Evolutionary conservation across 2,329 filamentous ascomycete species (phyloP).

Genomic region (Aspergillus glaucus): DNA sequence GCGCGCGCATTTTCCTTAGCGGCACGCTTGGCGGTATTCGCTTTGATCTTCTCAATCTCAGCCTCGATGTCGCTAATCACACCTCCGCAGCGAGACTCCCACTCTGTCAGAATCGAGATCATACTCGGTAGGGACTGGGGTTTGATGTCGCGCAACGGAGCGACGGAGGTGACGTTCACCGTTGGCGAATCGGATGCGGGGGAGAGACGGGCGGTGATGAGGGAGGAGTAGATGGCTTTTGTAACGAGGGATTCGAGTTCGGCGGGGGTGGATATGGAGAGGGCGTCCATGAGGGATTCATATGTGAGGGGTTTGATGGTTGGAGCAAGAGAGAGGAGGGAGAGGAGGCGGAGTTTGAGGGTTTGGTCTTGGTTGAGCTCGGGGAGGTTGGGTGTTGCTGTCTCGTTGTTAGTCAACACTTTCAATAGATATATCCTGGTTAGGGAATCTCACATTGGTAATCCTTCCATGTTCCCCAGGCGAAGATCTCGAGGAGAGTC

Average conservation of each 20-base stretch:
- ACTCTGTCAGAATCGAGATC: constrained; percentile 61
- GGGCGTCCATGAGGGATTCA: constrained; percentile 55
- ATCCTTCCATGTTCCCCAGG: constrained; percentile 79
- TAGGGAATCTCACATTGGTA: constrained; percentile 53
- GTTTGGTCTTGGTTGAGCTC: constrained; percentile 64
- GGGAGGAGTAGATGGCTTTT: constrained; percentile 75
- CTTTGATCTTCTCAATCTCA: constrained; percentile 63
- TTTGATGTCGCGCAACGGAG: constrained; percentile 77
- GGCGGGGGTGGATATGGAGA: constrained; percentile 60
- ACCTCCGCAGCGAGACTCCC: constrained; percentile 70
- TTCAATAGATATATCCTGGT: neutral
- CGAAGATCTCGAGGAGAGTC: constrained; percentile 77
- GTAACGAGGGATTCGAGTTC: constrained; percentile 83
- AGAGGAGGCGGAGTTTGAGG: constrained; percentile 84
- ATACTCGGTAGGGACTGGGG: constrained; percentile 66
- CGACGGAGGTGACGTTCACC: constrained; percentile 72
- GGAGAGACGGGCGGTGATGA: constrained; percentile 78
- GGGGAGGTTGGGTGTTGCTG: constrained; percentile 57
- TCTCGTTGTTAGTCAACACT: neutral
- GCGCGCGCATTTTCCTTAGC: constrained; percentile 46
- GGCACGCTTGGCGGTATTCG: constrained; percentile 50
- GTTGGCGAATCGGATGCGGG: constrained; percentile 71
- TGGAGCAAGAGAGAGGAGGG: constrained; percentile 69
- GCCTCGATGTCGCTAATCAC: constrained; percentile 69
- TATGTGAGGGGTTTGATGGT: constrained; percentile 67